These are phyloP conservation scores for Rubroshorea leprosula DNA, from an alignment of 345 rosid genomes.

Conservation along the genomic window DNA sequence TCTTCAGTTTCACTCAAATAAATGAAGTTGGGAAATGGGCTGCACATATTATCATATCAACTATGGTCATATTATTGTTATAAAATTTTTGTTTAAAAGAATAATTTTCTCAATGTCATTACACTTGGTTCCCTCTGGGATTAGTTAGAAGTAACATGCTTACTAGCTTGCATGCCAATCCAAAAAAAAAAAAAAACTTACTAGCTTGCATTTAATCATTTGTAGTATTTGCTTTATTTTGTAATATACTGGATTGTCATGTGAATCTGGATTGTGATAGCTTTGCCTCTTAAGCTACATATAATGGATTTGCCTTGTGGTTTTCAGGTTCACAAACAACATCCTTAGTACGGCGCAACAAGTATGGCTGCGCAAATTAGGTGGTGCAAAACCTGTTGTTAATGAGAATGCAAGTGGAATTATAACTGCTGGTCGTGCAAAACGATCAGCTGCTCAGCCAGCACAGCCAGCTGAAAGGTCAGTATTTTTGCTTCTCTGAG, in stretches of 20 bases:
- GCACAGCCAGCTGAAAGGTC: slow-evolving; percentile 68
- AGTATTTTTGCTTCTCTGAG: slow-evolving; percentile 8
- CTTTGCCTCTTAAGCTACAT: background rate
- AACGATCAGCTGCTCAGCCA: slow-evolving; percentile 73
- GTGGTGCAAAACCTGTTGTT: slow-evolving; percentile 85
- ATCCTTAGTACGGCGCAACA: slow-evolving; percentile 96
- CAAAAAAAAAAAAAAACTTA: too few species aligned
- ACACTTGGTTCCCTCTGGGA: too few species aligned
- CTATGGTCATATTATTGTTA: slow-evolving; percentile 1
- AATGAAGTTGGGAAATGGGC: slow-evolving; percentile 4
- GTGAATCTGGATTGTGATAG: background rate
- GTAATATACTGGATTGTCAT: background rate
- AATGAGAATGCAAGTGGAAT: slow-evolving; percentile 76
- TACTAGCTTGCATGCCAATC: too few species aligned
- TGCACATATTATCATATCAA: too few species aligned
- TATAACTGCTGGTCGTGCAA: slow-evolving; percentile 92
- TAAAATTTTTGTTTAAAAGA: too few species aligned
- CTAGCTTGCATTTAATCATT: too few species aligned
- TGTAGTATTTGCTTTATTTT: too few species aligned
- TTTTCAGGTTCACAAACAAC: slow-evolving; percentile 84
- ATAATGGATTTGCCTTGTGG: background rate
- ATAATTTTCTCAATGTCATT: too few species aligned
- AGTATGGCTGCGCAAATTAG: slow-evolving; percentile 90
- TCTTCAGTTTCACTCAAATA: slow-evolving; percentile 9
- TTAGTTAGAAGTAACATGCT: too few species aligned